Evolutionary conservation across 441 rosid species (phyloP), one percentile per base, ranked within the genome.

Genomic region (Dalechampia spathulata): DNA sequence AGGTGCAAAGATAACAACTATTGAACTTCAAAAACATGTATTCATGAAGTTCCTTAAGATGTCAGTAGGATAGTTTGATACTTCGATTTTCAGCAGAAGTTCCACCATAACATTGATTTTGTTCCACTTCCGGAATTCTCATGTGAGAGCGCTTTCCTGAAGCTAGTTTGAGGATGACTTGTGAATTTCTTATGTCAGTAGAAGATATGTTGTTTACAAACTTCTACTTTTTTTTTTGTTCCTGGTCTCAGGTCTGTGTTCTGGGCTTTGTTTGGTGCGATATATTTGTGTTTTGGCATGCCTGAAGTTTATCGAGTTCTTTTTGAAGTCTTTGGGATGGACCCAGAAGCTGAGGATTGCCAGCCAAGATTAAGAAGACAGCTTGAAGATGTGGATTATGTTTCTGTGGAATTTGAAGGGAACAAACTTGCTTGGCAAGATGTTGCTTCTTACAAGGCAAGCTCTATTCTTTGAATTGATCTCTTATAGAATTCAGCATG

Each of bases 261-360:
- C 65, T 89, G 90, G 92, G 99, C 99, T 42, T 59, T 89, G 71
- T 86, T 86, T 70, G 99, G 97, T 61, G 97, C 97, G 23, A 92
- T 89, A 67, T 92, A 89, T 71, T 62, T 92, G 38, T 86, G 97
- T 57, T 92, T 81, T 67, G 99, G 97, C 49, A 78, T 92, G 90
- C 99, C 97, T 15, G 97, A 92, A 76, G 99, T 92, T 43, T 92
- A 86, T 58, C 90, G 92, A 43, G 81, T 86, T 27, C 94, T 92
- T 57, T 92, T 92, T 55, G 97, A 92, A 75, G 99, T 92, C 7
- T 89, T 92, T 60, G 99, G 92, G 63, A 85, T 92, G 99, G 99
- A 92, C 58, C 96, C 96, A 19, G 97, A 89, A n/a, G 86, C 85
- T 5, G 96, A 89, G 44, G 97, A 89, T 7, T 89, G 95, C 75